Base-by-base conservation (phyloP, 2,329 filamentous ascomycete species). In the Penicillium sp. region DNA sequence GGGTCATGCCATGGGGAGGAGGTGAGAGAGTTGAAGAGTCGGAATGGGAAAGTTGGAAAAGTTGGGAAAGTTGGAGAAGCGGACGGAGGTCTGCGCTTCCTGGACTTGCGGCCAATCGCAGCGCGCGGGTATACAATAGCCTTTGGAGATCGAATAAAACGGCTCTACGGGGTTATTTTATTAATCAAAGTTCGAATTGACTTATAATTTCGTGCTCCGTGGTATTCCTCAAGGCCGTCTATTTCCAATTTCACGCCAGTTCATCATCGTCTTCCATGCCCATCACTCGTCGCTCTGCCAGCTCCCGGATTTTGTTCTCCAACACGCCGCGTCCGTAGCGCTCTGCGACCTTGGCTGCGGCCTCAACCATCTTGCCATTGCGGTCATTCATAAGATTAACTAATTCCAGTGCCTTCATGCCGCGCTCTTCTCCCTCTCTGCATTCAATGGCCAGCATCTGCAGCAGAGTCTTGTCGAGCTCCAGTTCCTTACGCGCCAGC, bases 321-420 rank as follows among this genome's bases (percentile, higher is more conserved):
- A 99, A 74, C 21, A 97, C 83, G 33, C 83, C 81, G 54, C 89
- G 80, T 8, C 89, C 89, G 75, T 95, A 99, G 62, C 93, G 80
- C 68, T 88, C 84, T 7, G 94, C 94, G 43, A 99, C 84, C 80
- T 95, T 96, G 50, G 86, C 84, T 1, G 94, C 94, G 4, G 93
- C 89, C 70, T 97, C 91, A 51, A 96, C 74, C 90, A 97, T 97
- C 70, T 89, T 87, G 15, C 93, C 93, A 54, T 84, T 89, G 39
- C 85, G 80, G 75, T 97, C 92, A 37, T 83, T 83, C 86, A 99
- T 89, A 65, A 99, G 78, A 55, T 83, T 80, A 24, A 96, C 94
- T 64, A 97, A 83, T 75, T 99, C 95, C 29, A 99, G 78, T 0
- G 93, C 93, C 61, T 93, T 91, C 91, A 97, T 97, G 5, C 92